Conservation (phyloP, 1,284 basidiomycete species). For the Phaffia rhodozyma region DNA sequence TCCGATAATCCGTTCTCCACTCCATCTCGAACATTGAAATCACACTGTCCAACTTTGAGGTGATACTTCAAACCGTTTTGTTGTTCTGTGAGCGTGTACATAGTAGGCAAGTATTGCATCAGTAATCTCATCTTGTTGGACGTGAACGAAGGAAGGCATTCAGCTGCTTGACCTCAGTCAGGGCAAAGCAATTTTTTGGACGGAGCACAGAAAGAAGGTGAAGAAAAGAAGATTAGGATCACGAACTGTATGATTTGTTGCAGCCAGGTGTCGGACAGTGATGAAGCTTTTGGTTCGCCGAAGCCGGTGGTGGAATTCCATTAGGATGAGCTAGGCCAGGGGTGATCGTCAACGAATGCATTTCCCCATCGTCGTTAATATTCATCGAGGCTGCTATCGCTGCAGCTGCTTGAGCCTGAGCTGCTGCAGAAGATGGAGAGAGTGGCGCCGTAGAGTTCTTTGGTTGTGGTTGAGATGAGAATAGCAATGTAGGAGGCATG, state of each 20-base stretch:
- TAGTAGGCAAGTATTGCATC: too few relatives aligned
- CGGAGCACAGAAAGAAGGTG: too few relatives aligned
- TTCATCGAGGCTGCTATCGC: not conserved
- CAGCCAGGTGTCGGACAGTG: constrained; percentile 92
- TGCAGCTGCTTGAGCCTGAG: too few relatives aligned
- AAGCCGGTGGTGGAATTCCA: constrained; percentile 15
- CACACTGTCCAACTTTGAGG: constrained; percentile 77
- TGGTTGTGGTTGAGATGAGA: too few relatives aligned
- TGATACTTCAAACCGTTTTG: constrained; percentile 95
- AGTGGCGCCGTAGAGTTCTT: too few relatives aligned
- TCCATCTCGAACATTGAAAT: constrained; percentile 67
- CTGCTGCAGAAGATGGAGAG: too few relatives aligned
- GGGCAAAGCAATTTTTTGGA: too few relatives aligned
- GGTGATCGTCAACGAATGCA: not conserved
- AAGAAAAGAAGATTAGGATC: too few relatives aligned
- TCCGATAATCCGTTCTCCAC: constrained; percentile 58
- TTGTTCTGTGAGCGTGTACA: constrained; percentile 44
- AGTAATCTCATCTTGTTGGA: too few relatives aligned
- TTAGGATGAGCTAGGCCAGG: constrained; percentile 7
- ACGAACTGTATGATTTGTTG: constrained; percentile 77
- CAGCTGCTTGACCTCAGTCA: too few relatives aligned
- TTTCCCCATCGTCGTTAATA: not conserved
- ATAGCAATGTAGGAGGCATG: too few relatives aligned
- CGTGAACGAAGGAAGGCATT: too few relatives aligned
- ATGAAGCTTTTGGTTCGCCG: constrained; percentile 59